Conservation (phyloP, 2,329 filamentous ascomycete genomes). For the Cadophora gregata region DNA sequence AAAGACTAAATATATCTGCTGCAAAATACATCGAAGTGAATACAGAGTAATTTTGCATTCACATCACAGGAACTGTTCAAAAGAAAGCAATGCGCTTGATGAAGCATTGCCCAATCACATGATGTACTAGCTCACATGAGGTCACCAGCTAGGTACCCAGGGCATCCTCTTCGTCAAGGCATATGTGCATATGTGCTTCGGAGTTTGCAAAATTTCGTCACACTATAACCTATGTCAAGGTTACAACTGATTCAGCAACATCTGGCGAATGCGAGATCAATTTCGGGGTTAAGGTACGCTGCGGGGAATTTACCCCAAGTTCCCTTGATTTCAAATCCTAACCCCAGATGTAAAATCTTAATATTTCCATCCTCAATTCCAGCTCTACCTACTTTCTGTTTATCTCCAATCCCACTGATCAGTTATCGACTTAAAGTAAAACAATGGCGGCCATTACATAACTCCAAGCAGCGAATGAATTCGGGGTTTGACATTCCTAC, state of each 20-base stretch:
- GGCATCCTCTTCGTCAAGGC: neutral
- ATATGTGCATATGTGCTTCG: neutral
- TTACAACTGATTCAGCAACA: slow-evolving; percentile 12
- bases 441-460: slow-evolving; percentile 51
- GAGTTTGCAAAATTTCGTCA: neutral
- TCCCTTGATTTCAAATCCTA: neutral
- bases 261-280: neutral
- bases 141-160: neutral
- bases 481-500: slow-evolving; percentile 67
- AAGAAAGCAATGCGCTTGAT: neutral
- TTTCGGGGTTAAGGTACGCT: slow-evolving; percentile 15
- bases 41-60: neutral
- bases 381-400: no score
- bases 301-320: neutral
- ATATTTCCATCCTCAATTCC: neutral
- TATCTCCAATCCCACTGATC: slow-evolving; percentile 7
- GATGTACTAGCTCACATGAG: neutral
- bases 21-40: neutral
- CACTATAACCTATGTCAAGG: slow-evolving; percentile 9
- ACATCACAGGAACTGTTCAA: neutral
- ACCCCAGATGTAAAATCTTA: neutral
- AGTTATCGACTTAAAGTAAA: slow-evolving; percentile 21
- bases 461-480: slow-evolving; percentile 53
- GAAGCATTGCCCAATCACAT: neutral
- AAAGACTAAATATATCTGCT: neutral